phyloP scores from a whole-genome alignment of 2,329 filamentous ascomycete genomes.

The Ophiostoma perfectum region DNA sequence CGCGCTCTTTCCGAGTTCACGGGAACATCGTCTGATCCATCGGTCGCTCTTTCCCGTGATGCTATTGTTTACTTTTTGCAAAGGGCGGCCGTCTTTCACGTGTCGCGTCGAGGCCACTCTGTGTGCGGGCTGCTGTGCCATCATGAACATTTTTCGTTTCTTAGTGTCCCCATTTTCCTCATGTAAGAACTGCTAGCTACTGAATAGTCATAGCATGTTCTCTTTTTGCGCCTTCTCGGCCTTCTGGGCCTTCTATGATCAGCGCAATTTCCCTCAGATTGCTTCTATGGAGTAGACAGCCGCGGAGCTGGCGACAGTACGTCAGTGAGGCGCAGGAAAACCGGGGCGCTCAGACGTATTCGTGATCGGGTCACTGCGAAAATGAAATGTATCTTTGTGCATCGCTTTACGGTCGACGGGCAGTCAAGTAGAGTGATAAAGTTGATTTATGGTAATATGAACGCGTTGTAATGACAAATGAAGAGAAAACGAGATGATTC shows the following conservation, averaged over 20 bases:
- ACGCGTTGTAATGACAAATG: background rate
- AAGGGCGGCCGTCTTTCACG: background rate
- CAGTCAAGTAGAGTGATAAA: background rate
- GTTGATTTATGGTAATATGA: background rate
- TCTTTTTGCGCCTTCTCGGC: background rate
- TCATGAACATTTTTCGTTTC: background rate
- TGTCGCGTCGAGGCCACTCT: background rate
- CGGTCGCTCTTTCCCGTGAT: background rate
- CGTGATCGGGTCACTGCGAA: background rate
- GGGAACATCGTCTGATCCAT: background rate
- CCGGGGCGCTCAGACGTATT: background rate
- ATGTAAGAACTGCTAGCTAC: background rate
- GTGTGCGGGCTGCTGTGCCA: background rate
- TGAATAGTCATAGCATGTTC: background rate
- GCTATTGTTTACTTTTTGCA: background rate
- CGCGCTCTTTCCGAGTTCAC: background rate
- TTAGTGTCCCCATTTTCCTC: too few relatives aligned
- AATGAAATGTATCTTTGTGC: background rate
- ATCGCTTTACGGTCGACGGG: background rate
- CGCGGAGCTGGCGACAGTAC: background rate
- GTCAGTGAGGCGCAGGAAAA: slow-evolving; percentile 6
- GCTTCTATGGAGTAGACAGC: slow-evolving; percentile 7
- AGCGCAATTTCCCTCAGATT: slow-evolving; percentile 5
- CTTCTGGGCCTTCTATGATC: slow-evolving; percentile 1
- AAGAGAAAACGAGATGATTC: background rate